phyloP scores from a whole-genome alignment of 805 yeast species.

The Zygoascus tannicola region DNA sequence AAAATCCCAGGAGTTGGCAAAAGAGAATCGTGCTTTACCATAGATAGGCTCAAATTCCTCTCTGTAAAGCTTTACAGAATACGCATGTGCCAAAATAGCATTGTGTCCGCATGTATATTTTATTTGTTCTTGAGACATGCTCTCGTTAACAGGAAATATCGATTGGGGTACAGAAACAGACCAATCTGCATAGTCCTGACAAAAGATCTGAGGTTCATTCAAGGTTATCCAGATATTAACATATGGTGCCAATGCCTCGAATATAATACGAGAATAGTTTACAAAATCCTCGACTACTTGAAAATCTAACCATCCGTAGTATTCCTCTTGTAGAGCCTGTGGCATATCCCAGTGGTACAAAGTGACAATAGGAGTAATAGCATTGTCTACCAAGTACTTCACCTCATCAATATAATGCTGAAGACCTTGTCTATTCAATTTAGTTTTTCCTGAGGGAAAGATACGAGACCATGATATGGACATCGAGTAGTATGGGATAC shows the following conservation, averaged over 20 bases:
- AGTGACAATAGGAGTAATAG: conserved; percentile 27
- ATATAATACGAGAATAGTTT: conserved; percentile 27
- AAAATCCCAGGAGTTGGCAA: conserved; percentile 25
- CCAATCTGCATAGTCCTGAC: conserved; percentile 15
- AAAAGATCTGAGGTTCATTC: conserved; percentile 27
- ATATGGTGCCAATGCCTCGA: conserved; percentile 27
- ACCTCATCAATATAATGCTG: conserved; percentile 27
- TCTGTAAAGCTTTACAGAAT: conserved; percentile 22
- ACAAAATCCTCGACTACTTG: conserved; percentile 29
- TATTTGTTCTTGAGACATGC: conserved; percentile 3
- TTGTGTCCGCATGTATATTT: conserved; percentile 17
- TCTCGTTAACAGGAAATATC: conserved; percentile 20
- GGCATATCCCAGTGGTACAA: conserved; percentile 32
- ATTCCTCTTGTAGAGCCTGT: conserved; percentile 18
- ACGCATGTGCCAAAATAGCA: conserved; percentile 23
- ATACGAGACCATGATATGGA: conserved; percentile 32
- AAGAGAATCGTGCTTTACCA: conserved; percentile 25
- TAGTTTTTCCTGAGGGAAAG: conserved; percentile 25
- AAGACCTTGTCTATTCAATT: conserved; percentile 22
- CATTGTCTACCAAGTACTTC: conserved; percentile 22
- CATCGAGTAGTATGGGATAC: conserved; percentile 28
- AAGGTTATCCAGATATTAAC: conserved; percentile 29
- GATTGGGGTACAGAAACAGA: conserved; percentile 18
- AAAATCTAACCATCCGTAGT: conserved; percentile 25
- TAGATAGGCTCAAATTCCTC: conserved; percentile 22